Evolutionary conservation across 2,329 filamentous ascomycete genomes (phyloP).

Genomic region (Penicillium hesseltinei): DNA sequence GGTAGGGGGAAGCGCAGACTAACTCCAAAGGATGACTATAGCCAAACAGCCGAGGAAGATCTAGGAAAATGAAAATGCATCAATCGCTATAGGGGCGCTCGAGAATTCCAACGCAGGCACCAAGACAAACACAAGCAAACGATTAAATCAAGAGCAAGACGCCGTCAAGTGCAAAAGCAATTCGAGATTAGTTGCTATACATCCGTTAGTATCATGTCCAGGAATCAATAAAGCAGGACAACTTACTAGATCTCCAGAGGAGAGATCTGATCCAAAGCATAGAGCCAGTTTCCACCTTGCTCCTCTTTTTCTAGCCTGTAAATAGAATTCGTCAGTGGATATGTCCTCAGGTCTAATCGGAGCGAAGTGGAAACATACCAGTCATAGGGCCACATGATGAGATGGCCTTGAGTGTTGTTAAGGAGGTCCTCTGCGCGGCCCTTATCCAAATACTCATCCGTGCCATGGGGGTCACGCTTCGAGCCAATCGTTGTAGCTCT

Average conservation of each 20-base stretch:
- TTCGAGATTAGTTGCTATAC: conserved; percentile 30
- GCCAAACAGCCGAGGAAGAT: background rate
- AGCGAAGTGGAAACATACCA: conserved; percentile 54
- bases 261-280: conserved; percentile 92
- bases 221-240: background rate
- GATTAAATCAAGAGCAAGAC: conserved; percentile 9
- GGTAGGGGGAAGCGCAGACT: background rate
- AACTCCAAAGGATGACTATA: background rate
- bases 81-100: conserved; percentile 13
- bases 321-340: conserved; percentile 12
- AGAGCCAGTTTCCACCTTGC: conserved; percentile 91
- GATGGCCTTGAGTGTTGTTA: conserved; percentile 76
- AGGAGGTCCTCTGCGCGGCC: conserved; percentile 79
- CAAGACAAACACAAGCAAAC: background rate
- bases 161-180: conserved; percentile 14
- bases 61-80: conserved; percentile 12
- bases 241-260: conserved; percentile 85
- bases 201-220: conserved; percentile 18
- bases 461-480: conserved; percentile 49
- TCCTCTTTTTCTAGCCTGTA: conserved; percentile 78
- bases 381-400: conserved; percentile 93
- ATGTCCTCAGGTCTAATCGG: background rate
- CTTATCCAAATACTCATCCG: conserved; percentile 73
- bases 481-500: conserved; percentile 48
- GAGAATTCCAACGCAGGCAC: conserved; percentile 2